Conservation (phyloP, 805 yeast genomes). For the Yarrowia bubula region DNA sequence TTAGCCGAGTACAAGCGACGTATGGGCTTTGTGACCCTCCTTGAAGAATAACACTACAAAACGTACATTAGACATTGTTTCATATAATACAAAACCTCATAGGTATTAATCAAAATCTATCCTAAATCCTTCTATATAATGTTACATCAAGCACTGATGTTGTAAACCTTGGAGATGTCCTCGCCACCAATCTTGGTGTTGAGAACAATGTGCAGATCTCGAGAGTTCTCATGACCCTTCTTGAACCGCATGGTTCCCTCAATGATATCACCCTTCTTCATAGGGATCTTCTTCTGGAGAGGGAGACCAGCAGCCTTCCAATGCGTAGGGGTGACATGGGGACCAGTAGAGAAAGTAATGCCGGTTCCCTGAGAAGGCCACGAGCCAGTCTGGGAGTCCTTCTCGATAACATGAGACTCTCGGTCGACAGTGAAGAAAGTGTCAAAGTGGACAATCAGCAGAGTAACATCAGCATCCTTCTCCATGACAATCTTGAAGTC, state of each 20-base stretch:
- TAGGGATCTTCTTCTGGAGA: conserved; percentile 59
- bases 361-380: conserved; percentile 46
- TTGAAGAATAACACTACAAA: not conserved
- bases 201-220: conserved; percentile 85
- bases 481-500: conserved; percentile 68
- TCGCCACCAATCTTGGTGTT: conserved; percentile 44
- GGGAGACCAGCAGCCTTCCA: conserved; percentile 99
- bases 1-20: not conserved
- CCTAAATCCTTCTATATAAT: not conserved
- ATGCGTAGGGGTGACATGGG: conserved; percentile 90
- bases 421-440: conserved; percentile 64
- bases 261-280: conserved; percentile 73
- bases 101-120: not conserved
- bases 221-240: conserved; percentile 75
- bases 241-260: conserved; percentile 69
- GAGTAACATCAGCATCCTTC: conserved; percentile 80
- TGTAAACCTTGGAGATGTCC: conserved; percentile 11
- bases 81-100: too few relatives aligned
- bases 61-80: too few relatives aligned
- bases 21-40: not conserved
- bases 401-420: conserved; percentile 32
- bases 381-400: conserved; percentile 42
- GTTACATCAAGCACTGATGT: not conserved
- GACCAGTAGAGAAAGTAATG: conserved; percentile 87
- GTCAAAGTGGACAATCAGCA: conserved; percentile 92